phyloP scores from a whole-genome alignment of 352 stramenopile species.

The Globisporangium sylvaticum region DNA sequence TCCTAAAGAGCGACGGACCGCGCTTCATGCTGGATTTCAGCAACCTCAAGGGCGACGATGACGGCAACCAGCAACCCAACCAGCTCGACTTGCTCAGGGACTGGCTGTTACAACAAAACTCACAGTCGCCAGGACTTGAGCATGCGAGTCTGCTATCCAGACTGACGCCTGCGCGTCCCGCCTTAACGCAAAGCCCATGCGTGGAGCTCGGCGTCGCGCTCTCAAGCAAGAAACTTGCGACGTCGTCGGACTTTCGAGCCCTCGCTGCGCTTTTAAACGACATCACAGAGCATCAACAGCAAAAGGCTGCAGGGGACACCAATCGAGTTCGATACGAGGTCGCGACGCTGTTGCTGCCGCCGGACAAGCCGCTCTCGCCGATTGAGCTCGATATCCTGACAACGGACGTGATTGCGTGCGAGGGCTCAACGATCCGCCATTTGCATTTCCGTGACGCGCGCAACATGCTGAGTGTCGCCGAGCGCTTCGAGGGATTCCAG shows the following conservation, averaged over 20 bases:
- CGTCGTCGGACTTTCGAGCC: neutral
- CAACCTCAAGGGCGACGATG: neutral
- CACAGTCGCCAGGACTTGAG: neutral
- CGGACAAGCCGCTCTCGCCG: neutral
- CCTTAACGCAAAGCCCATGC: no score
- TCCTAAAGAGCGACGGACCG: neutral
- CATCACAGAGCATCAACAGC: neutral
- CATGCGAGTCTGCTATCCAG: neutral
- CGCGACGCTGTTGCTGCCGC: neutral
- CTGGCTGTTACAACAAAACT: neutral
- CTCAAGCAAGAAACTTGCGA: neutral
- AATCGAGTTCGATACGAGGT: neutral
- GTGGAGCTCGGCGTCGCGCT: neutral
- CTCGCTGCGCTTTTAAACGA: neutral
- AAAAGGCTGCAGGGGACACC: neutral
- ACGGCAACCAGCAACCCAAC: neutral
- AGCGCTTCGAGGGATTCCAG: neutral
- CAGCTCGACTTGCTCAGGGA: neutral
- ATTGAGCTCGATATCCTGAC: neutral
- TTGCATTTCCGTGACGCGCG: neutral
- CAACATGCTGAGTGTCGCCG: neutral
- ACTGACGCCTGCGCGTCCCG: neutral
- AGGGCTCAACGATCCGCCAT: neutral
- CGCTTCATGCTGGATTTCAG: neutral
- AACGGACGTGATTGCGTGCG: neutral